Evolutionary conservation across 1,284 basidiomycete genomes (phyloP), one percentile per base, ranked within the genome.

Genomic region (Sanguinoderma infundibulare): DNA sequence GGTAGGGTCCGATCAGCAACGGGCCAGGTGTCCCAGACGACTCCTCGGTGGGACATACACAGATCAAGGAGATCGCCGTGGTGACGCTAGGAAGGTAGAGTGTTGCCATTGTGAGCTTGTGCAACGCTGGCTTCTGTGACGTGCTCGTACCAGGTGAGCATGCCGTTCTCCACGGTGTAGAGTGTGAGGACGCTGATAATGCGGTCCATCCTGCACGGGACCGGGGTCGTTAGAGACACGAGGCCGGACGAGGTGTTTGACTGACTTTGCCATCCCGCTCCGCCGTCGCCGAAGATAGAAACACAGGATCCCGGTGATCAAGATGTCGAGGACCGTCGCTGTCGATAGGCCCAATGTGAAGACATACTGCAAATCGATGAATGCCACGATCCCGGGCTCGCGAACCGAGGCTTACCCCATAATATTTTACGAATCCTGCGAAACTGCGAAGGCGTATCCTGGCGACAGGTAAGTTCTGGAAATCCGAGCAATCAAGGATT

Each of bases 401-500:
- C 5, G n/a, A 39, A 32, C 4, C 8, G 49, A n/a, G 22, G 53
- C 65, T 15, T 36, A 70, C 69, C 22, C 51, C 63, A 32, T 49
- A 65, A 7, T 24, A n/a, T 2, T 64, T 22, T 10, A 59, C 59
- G 44, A 80, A 81, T 4, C 40, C n/a, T 5, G 62, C 40, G 49
- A 75, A 80, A 47, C 72, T 75, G 38, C 58, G 34, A 7, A 66
- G 51, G 8, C 56, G 60, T 24, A 67, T 62, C 66, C 68, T 69
- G 34, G 9, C n/a, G 22, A 40, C 1, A 9, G 14, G 30, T 34
- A 6, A 61, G 47, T 39, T 15, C n/a, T 38, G 49, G 35, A 30
- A 8, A 10, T 42, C 22, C 12, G 20, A 22, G 8, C 10, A 20
- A 7, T 17, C 14, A 17, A n/a, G 17, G 15, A n/a, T 7, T 17